phyloP scores from a whole-genome alignment of 495 filamentous ascomycete species.

The Podospora sp. region DNA sequence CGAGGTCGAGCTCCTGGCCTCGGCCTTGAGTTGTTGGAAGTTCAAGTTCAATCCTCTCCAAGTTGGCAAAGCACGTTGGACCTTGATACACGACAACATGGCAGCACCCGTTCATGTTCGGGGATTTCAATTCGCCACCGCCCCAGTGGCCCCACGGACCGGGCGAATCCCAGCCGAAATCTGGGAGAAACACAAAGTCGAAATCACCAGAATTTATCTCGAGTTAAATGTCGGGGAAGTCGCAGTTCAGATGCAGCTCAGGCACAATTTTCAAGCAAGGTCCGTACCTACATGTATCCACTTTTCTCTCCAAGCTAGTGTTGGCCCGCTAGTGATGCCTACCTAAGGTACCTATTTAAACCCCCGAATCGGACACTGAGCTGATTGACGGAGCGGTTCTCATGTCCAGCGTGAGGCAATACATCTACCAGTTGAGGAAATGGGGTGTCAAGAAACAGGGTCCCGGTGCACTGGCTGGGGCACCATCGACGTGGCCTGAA shows the following conservation, averaged over 20 bases:
- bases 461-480: too few relatives aligned
- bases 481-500: too few relatives aligned
- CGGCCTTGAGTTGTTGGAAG: too few relatives aligned
- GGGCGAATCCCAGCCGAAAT: not conserved
- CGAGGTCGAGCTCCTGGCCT: too few relatives aligned
- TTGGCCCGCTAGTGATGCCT: too few relatives aligned
- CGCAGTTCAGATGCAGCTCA: not conserved
- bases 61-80: too few relatives aligned
- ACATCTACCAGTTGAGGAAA: not conserved
- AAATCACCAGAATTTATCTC: not conserved
- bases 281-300: not conserved
- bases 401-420: not conserved
- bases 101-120: too few relatives aligned
- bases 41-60: too few relatives aligned
- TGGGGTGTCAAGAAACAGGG: constrained; percentile 4
- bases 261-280: not conserved
- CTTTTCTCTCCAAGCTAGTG: not conserved
- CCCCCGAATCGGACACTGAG: too few relatives aligned
- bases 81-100: too few relatives aligned
- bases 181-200: not conserved
- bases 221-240: not conserved
- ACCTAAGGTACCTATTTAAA: too few relatives aligned
- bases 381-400: too few relatives aligned
- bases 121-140: not conserved
- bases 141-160: not conserved